These are phyloP conservation scores for Fusarium coicis DNA, from an alignment of 2,329 filamentous ascomycete genomes.

Conservation along the genomic window DNA sequence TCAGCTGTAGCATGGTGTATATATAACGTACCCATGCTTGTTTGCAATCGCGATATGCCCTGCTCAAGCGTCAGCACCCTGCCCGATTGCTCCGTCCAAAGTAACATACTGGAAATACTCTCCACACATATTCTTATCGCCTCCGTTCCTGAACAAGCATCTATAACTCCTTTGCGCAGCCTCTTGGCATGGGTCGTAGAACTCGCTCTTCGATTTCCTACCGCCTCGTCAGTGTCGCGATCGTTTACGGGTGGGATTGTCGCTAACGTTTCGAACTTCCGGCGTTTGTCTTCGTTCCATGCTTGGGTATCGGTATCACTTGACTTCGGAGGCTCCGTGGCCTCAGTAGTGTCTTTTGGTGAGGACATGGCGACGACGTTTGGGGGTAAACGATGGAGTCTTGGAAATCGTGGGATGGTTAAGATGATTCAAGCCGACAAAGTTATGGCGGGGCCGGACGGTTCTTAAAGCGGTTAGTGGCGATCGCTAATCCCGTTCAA, in stretches of 20 bases:
- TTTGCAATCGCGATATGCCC: conserved; percentile 94
- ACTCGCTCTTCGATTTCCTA: conserved; percentile 90
- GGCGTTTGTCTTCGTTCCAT: conserved; percentile 69
- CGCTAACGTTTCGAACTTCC: conserved; percentile 72
- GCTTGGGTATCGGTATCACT: conserved; percentile 49
- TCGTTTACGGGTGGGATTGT: not conserved
- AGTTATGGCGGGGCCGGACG: conserved; percentile 18
- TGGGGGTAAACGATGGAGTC: not conserved
- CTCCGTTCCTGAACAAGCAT: conserved; percentile 88
- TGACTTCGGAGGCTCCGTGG: conserved; percentile 25
- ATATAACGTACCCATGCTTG: conserved; percentile 80
- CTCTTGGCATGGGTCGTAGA: conserved; percentile 95
- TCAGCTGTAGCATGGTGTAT: not conserved
- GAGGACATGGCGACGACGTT: conserved; percentile 36
- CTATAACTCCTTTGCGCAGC: conserved; percentile 85
- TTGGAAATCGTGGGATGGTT: conserved; percentile 1
- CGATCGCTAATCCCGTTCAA: not conserved
- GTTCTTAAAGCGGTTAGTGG: not conserved
- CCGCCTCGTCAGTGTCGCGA: conserved; percentile 7
- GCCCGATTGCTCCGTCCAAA: not conserved
- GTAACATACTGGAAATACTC: conserved; percentile 91
- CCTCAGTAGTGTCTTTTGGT: conserved; percentile 30
- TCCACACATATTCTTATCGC: conserved; percentile 87
- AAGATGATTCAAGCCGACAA: not conserved
- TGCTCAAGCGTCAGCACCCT: conserved; percentile 52